Conservation (phyloP, 805 yeast genomes). For the Candida ascalaphidarum region DNA sequence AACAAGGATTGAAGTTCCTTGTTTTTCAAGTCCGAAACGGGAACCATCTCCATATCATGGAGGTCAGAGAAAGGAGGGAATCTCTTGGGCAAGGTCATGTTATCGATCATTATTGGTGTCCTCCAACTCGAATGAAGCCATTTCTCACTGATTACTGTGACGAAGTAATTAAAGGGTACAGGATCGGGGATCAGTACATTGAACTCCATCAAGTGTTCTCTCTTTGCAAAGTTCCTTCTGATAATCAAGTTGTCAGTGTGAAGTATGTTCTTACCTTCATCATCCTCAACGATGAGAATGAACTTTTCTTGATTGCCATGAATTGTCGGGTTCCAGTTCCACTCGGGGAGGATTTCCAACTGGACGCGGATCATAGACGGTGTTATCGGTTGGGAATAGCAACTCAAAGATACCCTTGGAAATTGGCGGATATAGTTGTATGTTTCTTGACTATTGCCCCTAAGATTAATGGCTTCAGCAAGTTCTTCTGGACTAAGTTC, state of each 20-base stretch:
- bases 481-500: slow-evolving; percentile 66
- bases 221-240: slow-evolving; percentile 37
- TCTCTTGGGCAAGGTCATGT: slow-evolving; percentile 50
- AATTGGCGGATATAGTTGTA: slow-evolving; percentile 58
- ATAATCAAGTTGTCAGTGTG: slow-evolving; percentile 48
- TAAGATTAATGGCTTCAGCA: slow-evolving; percentile 72
- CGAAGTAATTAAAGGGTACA: slow-evolving; percentile 59
- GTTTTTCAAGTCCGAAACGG: slow-evolving; percentile 39
- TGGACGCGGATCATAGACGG: slow-evolving; percentile 57
- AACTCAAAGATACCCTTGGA: slow-evolving; percentile 56
- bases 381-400: slow-evolving; percentile 71
- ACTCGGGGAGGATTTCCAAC: slow-evolving; percentile 58
- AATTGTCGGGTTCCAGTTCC: slow-evolving; percentile 64
- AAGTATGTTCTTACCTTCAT: slow-evolving; percentile 72
- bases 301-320: slow-evolving; percentile 67
- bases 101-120: slow-evolving; percentile 48
- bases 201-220: slow-evolving; percentile 54
- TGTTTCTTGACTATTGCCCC: slow-evolving; percentile 52
- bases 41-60: slow-evolving; percentile 41
- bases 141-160: slow-evolving; percentile 65
- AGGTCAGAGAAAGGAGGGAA: slow-evolving; percentile 57
- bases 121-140: slow-evolving; percentile 76
- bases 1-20: slow-evolving; percentile 41
- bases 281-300: slow-evolving; percentile 67
- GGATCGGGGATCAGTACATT: slow-evolving; percentile 55